Conservation (phyloP, 805 yeast genomes). For the Ogataea angusta region DNA sequence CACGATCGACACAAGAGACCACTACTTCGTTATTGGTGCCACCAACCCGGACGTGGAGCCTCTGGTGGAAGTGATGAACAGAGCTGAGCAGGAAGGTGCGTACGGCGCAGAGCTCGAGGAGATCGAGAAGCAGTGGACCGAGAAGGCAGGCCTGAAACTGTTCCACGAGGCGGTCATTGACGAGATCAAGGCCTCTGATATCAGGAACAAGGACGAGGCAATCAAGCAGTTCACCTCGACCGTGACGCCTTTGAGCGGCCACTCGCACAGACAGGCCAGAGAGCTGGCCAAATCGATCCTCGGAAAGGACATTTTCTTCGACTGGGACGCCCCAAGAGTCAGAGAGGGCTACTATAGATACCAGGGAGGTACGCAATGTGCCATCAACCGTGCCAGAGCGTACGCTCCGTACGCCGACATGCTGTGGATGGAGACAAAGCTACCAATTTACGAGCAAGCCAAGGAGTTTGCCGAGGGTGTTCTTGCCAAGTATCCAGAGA, state of each 20-base stretch:
- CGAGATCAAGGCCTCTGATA: slow-evolving; percentile 59
- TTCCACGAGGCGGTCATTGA: slow-evolving; percentile 91
- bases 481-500: slow-evolving; percentile 71
- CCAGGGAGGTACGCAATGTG: slow-evolving; percentile 95
- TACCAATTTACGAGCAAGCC: slow-evolving; percentile 92
- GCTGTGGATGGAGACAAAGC: slow-evolving; percentile 97
- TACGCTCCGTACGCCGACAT: slow-evolving; percentile 93
- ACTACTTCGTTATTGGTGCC: slow-evolving; percentile 84
- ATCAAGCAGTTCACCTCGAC: slow-evolving; percentile 61
- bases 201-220: slow-evolving; percentile 58
- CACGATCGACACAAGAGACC: slow-evolving; percentile 92
- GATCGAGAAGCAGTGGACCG: slow-evolving; percentile 80
- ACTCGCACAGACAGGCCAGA: slow-evolving; percentile 78
- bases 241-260: slow-evolving; percentile 72
- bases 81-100: slow-evolving; percentile 74
- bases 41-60: slow-evolving; percentile 81
- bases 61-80: slow-evolving; percentile 71
- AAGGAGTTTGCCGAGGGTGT: slow-evolving; percentile 94
- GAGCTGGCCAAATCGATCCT: slow-evolving; percentile 67
- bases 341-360: slow-evolving; percentile 97
- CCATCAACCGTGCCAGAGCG: slow-evolving; percentile 94
- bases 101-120: slow-evolving; percentile 66
- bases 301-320: slow-evolving; percentile 81
- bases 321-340: slow-evolving; percentile 94
- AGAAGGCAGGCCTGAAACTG: slow-evolving; percentile 77